A percentile compares a stretch with the other conserved stretches of the same genome.
Evolutionary conservation across 352 stramenopile genomes (phyloP).

Genomic region (Pythium biforme): DNA sequence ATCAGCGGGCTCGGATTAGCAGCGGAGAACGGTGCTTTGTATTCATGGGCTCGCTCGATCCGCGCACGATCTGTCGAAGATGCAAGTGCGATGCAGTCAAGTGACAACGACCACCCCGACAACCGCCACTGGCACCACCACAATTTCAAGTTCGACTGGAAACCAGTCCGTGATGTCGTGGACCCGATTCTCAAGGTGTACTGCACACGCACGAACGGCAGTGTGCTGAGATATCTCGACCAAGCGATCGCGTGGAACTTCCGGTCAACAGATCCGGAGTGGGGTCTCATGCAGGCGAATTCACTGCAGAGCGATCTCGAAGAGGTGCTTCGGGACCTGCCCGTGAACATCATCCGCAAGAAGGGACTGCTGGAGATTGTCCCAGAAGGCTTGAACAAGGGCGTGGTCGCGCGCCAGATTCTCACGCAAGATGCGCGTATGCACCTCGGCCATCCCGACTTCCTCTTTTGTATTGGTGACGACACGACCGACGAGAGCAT

Average conservation of each 20-base stretch:
- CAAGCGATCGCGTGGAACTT: conserved; percentile 98
- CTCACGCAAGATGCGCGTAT: conserved; percentile 83
- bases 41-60: conserved; percentile 84
- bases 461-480: conserved; percentile 96
- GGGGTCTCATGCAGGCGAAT: conserved; percentile 94
- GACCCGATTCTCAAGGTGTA: conserved; percentile 95
- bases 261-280: conserved; percentile 96
- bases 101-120: conserved; percentile 14
- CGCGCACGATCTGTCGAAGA: conserved; percentile 44
- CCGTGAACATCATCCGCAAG: conserved; percentile 79
- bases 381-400: conserved; percentile 95
- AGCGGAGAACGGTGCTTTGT: conserved; percentile 94
- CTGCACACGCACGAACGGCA: conserved; percentile 95
- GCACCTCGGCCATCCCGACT: conserved; percentile 89
- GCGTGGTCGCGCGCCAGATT: conserved; percentile 94
- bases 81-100: conserved; percentile 18
- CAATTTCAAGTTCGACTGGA: conserved; percentile 89
- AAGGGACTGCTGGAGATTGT: conserved; percentile 96
- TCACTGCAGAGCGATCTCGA: conserved; percentile 88
- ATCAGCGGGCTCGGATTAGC: conserved; percentile 93
- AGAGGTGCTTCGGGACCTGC: conserved; percentile 69
- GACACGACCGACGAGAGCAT: conserved; percentile 98
- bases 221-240: conserved; percentile 90
- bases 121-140: conserved; percentile 76
- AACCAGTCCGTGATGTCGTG: conserved; percentile 88